Evolutionary conservation across 805 yeast species (phyloP), one percentile per base, ranked within the genome.

Genomic region (Ogataea zsoltii): DNA sequence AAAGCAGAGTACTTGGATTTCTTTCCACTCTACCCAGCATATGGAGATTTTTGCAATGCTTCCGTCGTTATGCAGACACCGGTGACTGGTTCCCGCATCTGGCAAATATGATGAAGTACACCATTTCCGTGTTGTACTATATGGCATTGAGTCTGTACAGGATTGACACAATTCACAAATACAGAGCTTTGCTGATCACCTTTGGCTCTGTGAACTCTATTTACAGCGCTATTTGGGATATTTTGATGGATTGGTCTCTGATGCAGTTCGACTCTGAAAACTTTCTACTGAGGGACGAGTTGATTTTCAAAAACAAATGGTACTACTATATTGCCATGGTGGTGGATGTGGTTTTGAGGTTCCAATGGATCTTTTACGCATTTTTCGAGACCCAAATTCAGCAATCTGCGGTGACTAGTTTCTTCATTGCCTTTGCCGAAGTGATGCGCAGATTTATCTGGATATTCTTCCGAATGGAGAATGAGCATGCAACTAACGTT

Each of bases 71-170:
- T 62, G 80, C 83, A 21, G 99, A 94, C 61, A 85, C 97, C 0
- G 92, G 95, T 2, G 97, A 91, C 58, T 85, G 91, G 87, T 94
- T 94, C 61, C 99, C 99, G 0, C 99, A 94, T 72, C 67, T 92
- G 46, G 92, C 96, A 4, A 94, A 94, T 58, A 88, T 88, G 74
- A 57, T 73, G 28, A 94, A 94, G 65, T 94, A 92, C 62, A 57
- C 76, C 0, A 67, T 84, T 30, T 77, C 91, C 2, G 75, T 86
- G 2, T 56, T 78, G 17, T 89, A 88, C 64, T 83, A 87, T 64
- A 79, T 82, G 57, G 70, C 83, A 7, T 71, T 94, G 56, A 86
- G 96, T 67, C 67, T 85, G 16, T 91, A 88, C 63, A 78, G 98
- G 51, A 85, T 89, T 41, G 73, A 82, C 32, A 60, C 68, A 0